Percentiles rank a stretch among this genome's conserved stretches.
phyloP scores from a whole-genome alignment of 257 asterid genomes.

The Handroanthus guayacan region DNA sequence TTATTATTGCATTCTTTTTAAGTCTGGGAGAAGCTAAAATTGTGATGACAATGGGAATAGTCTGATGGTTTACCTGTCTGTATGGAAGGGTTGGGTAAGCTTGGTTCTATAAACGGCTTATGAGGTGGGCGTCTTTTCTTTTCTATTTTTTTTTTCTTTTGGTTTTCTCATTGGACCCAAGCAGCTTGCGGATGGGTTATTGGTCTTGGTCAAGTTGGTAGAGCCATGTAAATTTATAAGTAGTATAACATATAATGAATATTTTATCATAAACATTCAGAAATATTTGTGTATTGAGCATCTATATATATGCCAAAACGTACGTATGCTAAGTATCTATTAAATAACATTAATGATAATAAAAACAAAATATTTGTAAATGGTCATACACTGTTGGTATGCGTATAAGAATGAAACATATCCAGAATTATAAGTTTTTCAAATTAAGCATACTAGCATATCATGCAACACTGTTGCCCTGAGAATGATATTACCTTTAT shows the following conservation, averaged over 20 bases:
- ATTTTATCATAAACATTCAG: too few species aligned
- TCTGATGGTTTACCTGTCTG: neutral
- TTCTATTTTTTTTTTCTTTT: neutral
- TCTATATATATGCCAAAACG: neutral
- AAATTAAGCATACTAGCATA: neutral
- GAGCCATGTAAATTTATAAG: neutral
- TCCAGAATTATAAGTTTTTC: neutral
- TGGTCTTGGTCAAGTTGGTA: neutral
- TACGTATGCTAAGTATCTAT: neutral
- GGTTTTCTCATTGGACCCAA: neutral
- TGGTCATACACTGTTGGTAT: neutral
- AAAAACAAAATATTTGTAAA: neutral
- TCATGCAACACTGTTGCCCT: neutral
- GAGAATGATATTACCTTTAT: neutral
- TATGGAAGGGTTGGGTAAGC: too few species aligned
- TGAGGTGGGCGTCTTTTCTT: neutral
- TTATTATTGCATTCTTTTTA: neutral
- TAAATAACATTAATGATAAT: neutral
- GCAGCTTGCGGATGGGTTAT: neutral
- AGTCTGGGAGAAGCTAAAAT: constrained; percentile 5
- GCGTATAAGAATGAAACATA: neutral
- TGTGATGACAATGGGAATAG: neutral
- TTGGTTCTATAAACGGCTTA: constrained; percentile 1
- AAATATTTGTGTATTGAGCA: too few species aligned
- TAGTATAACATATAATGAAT: neutral